Evolutionary conservation across 306 rosid species (phyloP), one percentile per base, ranked within the genome.

Genomic region (Erythrophleum fordii): DNA sequence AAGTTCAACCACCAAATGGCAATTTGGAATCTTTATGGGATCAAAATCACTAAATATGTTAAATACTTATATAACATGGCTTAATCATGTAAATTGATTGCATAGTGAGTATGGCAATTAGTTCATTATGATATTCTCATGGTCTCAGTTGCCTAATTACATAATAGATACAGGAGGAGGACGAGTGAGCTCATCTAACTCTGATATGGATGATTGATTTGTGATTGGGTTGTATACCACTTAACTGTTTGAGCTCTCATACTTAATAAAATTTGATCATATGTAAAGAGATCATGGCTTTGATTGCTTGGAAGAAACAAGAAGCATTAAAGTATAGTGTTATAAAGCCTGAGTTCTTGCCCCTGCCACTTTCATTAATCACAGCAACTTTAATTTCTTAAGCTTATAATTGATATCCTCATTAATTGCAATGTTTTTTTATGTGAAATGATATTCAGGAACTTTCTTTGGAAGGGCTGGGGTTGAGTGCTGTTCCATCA

Each of bases 391-490:
- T 77, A 23, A 71, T 9, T 78, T 69, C 62, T 74, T 73, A 59
- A 56, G 60, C 69, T 4, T 41, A 58, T 72, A 41, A 67, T 58
- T 62, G 5, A 41, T 72, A 53, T 68, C 29, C 49, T 75, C 74
- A 71, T 79, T 55, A 56, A 56, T 72, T 65, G n/a, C 31, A 35
- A 45, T n/a, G 56, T 69, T 52, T 77, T 41, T 71, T 70, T 60
- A 20, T 34, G 37, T 3, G 8, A 49, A 56, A 62, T 79, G 84
- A 64, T 80, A 78, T 81, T 72, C 86, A 95, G 99, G 99, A 95
- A 84, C 89, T 95, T 83, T 91, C 93, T 58, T 80, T 95, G 89
- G 91, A 83, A 84, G 95, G 97, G 81, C 31, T 88, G 79, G 97
- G 90, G 77, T 91, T 94, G 89, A 88, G 64, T 87, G 69, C 79